These are phyloP conservation scores for Hanseniaspora valbyensis DNA, from an alignment of 805 yeast species.

Conservation along the genomic window DNA sequence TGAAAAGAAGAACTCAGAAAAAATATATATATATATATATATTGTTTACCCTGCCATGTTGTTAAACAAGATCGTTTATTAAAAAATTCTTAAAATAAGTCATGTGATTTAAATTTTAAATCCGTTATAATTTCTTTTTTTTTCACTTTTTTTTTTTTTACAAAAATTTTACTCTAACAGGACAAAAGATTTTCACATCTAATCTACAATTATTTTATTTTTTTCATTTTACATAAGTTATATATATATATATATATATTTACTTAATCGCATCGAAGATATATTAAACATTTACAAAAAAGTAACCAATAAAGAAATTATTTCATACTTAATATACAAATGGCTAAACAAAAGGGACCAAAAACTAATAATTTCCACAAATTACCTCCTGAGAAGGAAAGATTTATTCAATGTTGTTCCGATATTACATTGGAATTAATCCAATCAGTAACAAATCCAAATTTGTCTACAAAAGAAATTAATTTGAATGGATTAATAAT, in stretches of 20 bases:
- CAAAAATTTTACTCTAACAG: neutral
- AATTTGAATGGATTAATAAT: slow-evolving; percentile 84
- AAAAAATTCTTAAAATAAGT: no score
- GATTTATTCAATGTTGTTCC: slow-evolving; percentile 84
- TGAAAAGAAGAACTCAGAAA: no score
- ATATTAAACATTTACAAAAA: neutral
- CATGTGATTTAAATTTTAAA: no score
- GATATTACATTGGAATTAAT: slow-evolving; percentile 83
- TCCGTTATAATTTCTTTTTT: neutral
- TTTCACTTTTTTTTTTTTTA: slow-evolving; percentile 7
- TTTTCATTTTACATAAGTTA: neutral
- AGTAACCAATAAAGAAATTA: neutral
- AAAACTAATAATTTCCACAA: slow-evolving; percentile 43
- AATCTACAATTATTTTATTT: no score
- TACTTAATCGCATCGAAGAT: no score
- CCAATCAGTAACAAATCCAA: slow-evolving; percentile 54
- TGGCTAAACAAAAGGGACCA: slow-evolving; percentile 32
- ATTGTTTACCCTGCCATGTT: neutral
- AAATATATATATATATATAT: no score
- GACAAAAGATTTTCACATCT: no score
- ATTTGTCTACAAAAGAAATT: slow-evolving; percentile 45
- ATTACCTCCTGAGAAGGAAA: slow-evolving; percentile 80
- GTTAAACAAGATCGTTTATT: neutral
- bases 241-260: neutral
- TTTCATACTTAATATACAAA: slow-evolving; percentile 7